Evolutionary conservation across 2,329 filamentous ascomycete genomes (phyloP).

Genomic region (Microsporum ferrugineum): DNA sequence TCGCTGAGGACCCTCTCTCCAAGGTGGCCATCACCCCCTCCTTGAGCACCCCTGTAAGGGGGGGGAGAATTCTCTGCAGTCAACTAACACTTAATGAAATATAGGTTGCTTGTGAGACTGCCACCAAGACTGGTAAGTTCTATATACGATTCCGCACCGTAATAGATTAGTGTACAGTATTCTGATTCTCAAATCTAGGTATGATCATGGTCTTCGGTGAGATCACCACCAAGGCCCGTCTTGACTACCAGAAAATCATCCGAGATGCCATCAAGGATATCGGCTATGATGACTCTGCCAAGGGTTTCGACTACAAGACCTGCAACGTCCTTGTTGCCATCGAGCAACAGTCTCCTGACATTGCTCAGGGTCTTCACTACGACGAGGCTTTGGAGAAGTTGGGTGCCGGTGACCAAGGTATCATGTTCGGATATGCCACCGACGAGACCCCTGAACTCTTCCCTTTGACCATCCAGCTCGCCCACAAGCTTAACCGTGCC

Average conservation of each 20-base stretch:
- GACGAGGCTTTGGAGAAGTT: conserved; percentile 95
- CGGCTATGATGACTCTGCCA: conserved; percentile 90
- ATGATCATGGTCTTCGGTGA: conserved; percentile 99
- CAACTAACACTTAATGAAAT: not conserved
- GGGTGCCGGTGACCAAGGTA: conserved; percentile 98
- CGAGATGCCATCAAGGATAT: conserved; percentile 95
- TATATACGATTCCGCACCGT: not conserved
- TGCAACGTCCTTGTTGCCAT: conserved; percentile 97
- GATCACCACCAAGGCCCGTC: conserved; percentile 88
- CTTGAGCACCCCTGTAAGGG: conserved; percentile 1
- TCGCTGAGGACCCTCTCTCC: conserved; percentile 87
- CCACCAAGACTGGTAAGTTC: conserved; percentile 84
- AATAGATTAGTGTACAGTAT: not conserved
- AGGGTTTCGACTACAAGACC: conserved; percentile 99
- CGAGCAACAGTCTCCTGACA: conserved; percentile 98
- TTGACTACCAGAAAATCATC: conserved; percentile 98
- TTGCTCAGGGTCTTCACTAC: conserved; percentile 97
- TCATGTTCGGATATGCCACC: conserved; percentile 99
- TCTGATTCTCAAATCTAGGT: conserved; percentile 23
- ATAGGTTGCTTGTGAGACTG: conserved; percentile 86
- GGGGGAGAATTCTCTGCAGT: not conserved
- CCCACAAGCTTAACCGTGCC: conserved; percentile 93
- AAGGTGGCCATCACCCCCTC: conserved; percentile 45
- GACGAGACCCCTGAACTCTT: conserved; percentile 97
- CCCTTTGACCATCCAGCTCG: conserved; percentile 82